Conservation (phyloP, 192 early-diverging fungal species). For the Spizellomyces punctatus region DNA sequence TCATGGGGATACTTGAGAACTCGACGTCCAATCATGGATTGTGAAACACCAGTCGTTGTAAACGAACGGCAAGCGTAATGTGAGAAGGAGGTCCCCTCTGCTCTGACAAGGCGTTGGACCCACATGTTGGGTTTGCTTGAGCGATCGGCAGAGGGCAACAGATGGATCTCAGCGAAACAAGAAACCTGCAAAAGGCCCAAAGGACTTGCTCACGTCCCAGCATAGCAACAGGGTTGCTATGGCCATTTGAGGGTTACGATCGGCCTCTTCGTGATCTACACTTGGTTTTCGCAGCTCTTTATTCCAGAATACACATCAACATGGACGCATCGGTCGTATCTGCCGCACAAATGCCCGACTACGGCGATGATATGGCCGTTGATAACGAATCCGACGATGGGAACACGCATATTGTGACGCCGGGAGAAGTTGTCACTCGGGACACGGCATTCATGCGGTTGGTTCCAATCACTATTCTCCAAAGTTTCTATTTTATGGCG, state of each 20-base stretch:
- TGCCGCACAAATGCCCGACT: background rate
- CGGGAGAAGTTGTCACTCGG: conserved; percentile 73
- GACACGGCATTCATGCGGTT: conserved; percentile 75
- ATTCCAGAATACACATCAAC: no score
- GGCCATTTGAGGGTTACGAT: no score
- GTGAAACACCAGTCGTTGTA: conserved; percentile 36
- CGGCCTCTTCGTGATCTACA: no score
- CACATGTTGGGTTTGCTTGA: no score
- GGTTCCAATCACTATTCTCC: conserved; percentile 6
- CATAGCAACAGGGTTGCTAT: no score
- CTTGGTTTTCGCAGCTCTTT: no score
- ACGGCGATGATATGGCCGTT: conserved; percentile 20
- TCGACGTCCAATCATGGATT: conserved; percentile 83
- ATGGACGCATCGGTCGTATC: background rate
- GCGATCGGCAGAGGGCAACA: no score
- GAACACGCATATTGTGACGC: conserved; percentile 64
- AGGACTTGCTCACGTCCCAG: no score
- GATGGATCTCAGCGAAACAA: no score
- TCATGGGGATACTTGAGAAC: conserved; percentile 74
- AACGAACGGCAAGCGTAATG: background rate
- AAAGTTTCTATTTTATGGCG: background rate
- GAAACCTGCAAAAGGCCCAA: no score
- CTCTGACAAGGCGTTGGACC: no score
- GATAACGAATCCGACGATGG: background rate
- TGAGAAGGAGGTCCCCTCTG: background rate